A percentile compares a stretch with the other conserved stretches of the same genome.
These are phyloP conservation scores for Effrenium voratum DNA, from an alignment of 73 alveolate genomes.

Conservation along the genomic window DNA sequence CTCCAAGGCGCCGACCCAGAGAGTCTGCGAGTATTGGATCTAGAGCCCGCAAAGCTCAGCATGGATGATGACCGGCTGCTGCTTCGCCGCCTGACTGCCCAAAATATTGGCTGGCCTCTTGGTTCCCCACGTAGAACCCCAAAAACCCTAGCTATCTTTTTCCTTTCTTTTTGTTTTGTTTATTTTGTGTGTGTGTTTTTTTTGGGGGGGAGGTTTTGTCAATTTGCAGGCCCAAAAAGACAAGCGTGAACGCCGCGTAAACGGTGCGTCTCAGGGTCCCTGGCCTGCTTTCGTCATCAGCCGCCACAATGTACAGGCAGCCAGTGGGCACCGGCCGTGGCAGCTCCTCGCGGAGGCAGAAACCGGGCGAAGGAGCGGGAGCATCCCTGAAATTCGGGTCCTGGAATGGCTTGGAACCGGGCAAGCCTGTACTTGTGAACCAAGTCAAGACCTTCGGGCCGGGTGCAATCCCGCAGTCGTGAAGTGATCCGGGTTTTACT, in stretches of 20 bases:
- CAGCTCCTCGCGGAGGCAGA: constrained; percentile 75
- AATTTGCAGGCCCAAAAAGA: no score
- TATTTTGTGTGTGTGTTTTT: no score
- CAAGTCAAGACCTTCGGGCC: constrained; percentile 49
- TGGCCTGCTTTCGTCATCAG: no score
- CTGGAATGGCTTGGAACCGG: constrained; percentile 69
- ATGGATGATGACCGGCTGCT: constrained; percentile 82
- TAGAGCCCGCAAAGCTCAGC: constrained; percentile 52
- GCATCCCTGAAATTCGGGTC: not conserved
- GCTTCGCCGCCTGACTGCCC: constrained; percentile 19
- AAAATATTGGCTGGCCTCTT: no score
- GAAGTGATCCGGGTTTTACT: not conserved
- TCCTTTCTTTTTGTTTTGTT: no score
- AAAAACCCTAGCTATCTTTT: no score
- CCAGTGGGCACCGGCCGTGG: constrained; percentile 84
- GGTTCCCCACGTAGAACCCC: no score
- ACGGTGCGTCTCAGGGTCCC: no score
- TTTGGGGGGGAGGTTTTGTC: no score
- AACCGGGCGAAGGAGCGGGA: not conserved
- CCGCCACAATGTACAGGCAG: constrained; percentile 17
- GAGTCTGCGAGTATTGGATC: no score
- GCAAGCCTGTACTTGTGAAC: constrained; percentile 47
- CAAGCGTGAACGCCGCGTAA: no score
- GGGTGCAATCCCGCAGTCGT: not conserved
- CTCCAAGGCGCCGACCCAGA: no score